Evolutionary conservation across 331 rosid genomes (phyloP).

Genomic region (Telfairia occidentalis): DNA sequence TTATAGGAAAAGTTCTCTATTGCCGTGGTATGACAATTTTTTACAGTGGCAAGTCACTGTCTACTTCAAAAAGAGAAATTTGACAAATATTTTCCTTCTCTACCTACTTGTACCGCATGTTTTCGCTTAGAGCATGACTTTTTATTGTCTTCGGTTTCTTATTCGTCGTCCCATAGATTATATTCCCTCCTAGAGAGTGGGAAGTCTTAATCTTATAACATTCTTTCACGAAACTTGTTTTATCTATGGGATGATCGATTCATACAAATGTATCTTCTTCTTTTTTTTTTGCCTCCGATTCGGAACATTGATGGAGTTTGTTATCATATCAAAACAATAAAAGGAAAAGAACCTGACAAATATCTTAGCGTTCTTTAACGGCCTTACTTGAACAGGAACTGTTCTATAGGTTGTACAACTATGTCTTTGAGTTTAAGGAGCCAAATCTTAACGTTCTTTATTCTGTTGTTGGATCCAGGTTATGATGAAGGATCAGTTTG

Average conservation of each 20-base stretch:
- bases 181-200: neutral
- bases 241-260: neutral
- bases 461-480: constrained; percentile 23
- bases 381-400: no score
- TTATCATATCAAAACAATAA: neutral
- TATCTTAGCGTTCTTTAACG: no score
- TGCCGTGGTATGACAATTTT: neutral
- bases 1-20: neutral
- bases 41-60: neutral
- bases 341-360: neutral
- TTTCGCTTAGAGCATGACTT: neutral
- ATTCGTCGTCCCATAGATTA: neutral
- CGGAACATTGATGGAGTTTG: neutral
- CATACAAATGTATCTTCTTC: neutral
- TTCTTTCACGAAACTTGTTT: neutral
- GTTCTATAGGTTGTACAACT: no score
- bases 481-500: constrained; percentile 54
- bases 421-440: no score
- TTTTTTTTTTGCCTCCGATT: neutral
- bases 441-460: neutral
- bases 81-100: neutral
- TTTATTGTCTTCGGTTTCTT: neutral
- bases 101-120: neutral
- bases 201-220: neutral
- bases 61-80: neutral